Conservation (phyloP, 257 asterid species). For the Eustoma russellianum region DNA sequence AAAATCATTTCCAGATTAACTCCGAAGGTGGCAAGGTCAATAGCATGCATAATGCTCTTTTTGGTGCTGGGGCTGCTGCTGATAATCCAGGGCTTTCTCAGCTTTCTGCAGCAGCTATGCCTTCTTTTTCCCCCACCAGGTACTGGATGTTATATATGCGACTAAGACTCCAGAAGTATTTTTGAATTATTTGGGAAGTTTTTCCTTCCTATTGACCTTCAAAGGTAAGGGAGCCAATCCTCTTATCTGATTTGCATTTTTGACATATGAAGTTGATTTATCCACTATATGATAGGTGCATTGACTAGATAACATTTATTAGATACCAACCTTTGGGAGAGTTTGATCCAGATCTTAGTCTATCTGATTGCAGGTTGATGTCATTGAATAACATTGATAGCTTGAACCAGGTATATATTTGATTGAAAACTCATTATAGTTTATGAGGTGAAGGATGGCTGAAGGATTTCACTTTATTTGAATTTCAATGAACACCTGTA, state of each 20-base stretch:
- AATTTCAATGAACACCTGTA: conserved; percentile 11
- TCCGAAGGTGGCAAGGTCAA: conserved; percentile 26
- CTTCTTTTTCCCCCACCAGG: conserved; percentile 58
- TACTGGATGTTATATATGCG: conserved; percentile 17
- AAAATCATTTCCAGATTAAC: conserved; percentile 26
- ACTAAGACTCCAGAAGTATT: conserved; percentile 5
- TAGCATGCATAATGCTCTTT: conserved; percentile 38
- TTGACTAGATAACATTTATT: conserved; percentile 15
- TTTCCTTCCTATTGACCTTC: conserved; percentile 1
- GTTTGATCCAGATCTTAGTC: conserved; percentile 32
- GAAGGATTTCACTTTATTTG: conserved; percentile 9
- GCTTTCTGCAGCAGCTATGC: conserved; percentile 39
- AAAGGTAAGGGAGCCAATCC: too few relatives aligned
- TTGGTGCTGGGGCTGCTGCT: conserved; percentile 40
- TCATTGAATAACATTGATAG: conserved; percentile 36
- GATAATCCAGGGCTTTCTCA: conserved; percentile 43
- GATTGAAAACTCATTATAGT: background rate
- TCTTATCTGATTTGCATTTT: too few relatives aligned
- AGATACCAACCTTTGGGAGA: conserved; percentile 57
- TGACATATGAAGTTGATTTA: too few relatives aligned
- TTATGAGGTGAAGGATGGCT: conserved; percentile 1
- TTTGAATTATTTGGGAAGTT: background rate
- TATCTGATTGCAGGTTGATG: conserved; percentile 46
- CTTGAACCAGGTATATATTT: conserved; percentile 56
- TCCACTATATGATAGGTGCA: background rate